Evolutionary conservation across 768 basidiomycete species (phyloP), one percentile per base, ranked within the genome.

Genomic region (Tricholoma furcatifolium): DNA sequence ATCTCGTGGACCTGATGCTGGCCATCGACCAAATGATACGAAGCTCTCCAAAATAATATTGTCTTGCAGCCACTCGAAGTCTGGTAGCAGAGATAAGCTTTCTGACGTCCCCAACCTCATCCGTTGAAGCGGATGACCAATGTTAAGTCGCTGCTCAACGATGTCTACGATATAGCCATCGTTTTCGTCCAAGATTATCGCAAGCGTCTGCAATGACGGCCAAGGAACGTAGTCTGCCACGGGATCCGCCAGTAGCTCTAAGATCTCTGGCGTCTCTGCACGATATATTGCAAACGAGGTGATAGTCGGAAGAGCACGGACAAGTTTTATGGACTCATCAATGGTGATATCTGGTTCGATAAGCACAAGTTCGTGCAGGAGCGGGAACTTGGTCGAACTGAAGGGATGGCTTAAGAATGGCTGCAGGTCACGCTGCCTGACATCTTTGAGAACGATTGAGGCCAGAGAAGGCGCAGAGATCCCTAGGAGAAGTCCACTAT

Each of bases 371-470:
- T 64, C 65, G 34, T 61, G 65, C 36, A 80, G 62, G 24, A 63
- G 59, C 20, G 67, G 65, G 54, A 75, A 78, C 49, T 63, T 67
- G 4, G 53, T 18, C 9, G 49, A 45, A 27, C 49, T 53, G 47
- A 59, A 55, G 4, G 62, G 57, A 14, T 57, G 43, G 3, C 55
- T 47, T 61, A 68, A 67, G 50, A 80, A 68, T 1, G 57, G 53
- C 52, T 76, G 71, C 2, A 80, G 66, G 54, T 80, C 79, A 32
- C 62, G 60, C 36, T 75, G 70, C 30, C 74, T 72, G 8, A 73
- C 62, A 14, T 68, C 71, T 54, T 79, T 78, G 48, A 81, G 63
- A 4, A 70, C 68, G 39, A 81, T 62, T 10, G 72, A 74, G 21
- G 69, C 57, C 27, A 81, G 65, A 12, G 50, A 48, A 0, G 76